Evolutionary conservation across 108 stramenopile genomes (phyloP).

Genomic region (Skeletonema grethae): DNA sequence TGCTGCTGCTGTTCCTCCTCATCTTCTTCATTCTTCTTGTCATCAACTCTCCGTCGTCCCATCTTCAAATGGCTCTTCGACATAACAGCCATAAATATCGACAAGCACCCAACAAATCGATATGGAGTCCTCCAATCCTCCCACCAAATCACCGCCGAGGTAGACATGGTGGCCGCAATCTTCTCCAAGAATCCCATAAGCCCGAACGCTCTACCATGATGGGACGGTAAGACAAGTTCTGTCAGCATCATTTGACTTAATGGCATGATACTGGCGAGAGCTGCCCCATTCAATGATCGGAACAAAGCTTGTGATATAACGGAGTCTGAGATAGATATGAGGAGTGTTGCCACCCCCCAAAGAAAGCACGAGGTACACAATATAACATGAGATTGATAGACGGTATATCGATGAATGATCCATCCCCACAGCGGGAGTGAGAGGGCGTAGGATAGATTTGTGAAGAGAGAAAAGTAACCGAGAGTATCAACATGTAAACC

Average conservation of each 20-base stretch:
- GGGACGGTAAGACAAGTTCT: slow-evolving; percentile 29
- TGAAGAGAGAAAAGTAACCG: slow-evolving; percentile 56
- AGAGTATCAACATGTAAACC: slow-evolving; percentile 42
- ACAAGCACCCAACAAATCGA: slow-evolving; percentile 37
- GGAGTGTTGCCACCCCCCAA: slow-evolving; percentile 57
- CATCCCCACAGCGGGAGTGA: slow-evolving; percentile 57
- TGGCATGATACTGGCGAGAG: slow-evolving; percentile 56
- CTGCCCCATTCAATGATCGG: slow-evolving; percentile 43
- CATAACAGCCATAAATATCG: slow-evolving; percentile 35
- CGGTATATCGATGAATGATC: slow-evolving; percentile 40
- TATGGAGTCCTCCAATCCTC: slow-evolving; percentile 53
- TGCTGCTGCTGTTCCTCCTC: slow-evolving; percentile 9
- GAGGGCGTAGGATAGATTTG: slow-evolving; percentile 56
- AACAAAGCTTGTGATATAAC: slow-evolving; percentile 44
- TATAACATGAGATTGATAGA: slow-evolving; percentile 25
- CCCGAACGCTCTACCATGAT: slow-evolving; percentile 55
- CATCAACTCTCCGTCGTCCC: too few relatives aligned
- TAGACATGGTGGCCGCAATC: slow-evolving; percentile 47
- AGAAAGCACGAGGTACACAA: slow-evolving; percentile 36
- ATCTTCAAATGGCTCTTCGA: slow-evolving; percentile 24
- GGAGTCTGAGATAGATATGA: slow-evolving; percentile 38
- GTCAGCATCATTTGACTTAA: slow-evolving; percentile 57
- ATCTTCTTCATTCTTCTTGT: not conserved
- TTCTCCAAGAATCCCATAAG: slow-evolving; percentile 55
- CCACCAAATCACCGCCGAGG: slow-evolving; percentile 45